Evolutionary conservation across 192 early-diverging fungal species (phyloP).

Genomic region (Powellomyces hirtus): DNA sequence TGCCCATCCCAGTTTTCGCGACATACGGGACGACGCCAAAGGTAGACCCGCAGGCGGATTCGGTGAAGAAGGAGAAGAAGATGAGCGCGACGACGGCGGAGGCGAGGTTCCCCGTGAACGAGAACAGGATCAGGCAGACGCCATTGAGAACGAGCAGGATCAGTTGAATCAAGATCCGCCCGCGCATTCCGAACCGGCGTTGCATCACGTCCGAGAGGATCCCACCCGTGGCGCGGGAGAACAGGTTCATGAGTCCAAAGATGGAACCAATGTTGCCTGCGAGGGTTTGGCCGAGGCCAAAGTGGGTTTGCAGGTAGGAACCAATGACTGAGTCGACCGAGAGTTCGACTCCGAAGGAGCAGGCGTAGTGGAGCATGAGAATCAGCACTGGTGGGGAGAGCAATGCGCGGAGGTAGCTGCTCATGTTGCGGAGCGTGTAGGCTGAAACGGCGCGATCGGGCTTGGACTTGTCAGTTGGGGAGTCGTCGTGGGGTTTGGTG

Average conservation of each 20-base stretch:
- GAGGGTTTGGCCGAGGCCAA: conserved; percentile 36
- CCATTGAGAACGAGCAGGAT: conserved; percentile 47
- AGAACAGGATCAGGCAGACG: conserved; percentile 50
- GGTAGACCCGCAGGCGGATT: conserved; percentile 57
- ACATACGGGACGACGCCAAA: conserved; percentile 64
- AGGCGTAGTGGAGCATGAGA: conserved; percentile 57
- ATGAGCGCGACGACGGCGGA: conserved; percentile 45
- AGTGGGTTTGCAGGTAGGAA: conserved; percentile 44
- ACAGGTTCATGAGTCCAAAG: conserved; percentile 68
- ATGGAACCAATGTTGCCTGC: conserved; percentile 52
- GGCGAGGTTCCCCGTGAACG: conserved; percentile 32
- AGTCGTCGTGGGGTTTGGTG: background rate
- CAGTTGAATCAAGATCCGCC: conserved; percentile 49
- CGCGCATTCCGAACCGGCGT: conserved; percentile 33
- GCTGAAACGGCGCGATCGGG: background rate
- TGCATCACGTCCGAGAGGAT: conserved; percentile 50
- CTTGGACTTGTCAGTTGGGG: background rate
- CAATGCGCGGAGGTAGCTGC: background rate
- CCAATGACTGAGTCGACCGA: conserved; percentile 57
- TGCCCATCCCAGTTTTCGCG: conserved; percentile 42
- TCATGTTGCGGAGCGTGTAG: background rate
- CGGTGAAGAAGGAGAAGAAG: conserved; percentile 52
- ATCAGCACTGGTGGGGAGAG: conserved; percentile 41
- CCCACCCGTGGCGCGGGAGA: conserved; percentile 62
- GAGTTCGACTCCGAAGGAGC: conserved; percentile 64